Evolutionary conservation across 1,284 basidiomycete genomes (phyloP), one percentile per base, ranked within the genome.

Genomic region (Rhodotorula sp.): DNA sequence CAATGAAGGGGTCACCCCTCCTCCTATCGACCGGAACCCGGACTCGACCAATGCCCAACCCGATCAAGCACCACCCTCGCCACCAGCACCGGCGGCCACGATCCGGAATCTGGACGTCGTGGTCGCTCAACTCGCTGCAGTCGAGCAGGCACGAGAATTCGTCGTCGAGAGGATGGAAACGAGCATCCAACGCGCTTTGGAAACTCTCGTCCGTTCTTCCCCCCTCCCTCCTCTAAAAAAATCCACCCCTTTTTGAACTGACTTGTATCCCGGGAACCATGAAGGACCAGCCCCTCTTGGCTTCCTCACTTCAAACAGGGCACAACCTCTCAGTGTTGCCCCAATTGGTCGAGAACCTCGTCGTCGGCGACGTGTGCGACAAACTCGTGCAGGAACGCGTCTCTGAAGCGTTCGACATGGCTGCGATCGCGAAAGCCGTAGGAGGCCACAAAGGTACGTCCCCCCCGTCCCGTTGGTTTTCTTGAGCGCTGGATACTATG

Each of bases 231-330:
- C 29, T 33, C 64, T 59, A 46, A 20, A 8, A 18, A 37, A 7
- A 12, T 37, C 44, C 26, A 69, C 53, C 48, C 56, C 22, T 24
- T 62, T 26, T 37, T 51, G 30, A 30, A 20, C 30, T 61, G 24
- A 58, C 57, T 63, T 37, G 65, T 45, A 33, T 6, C 30, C 18
- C 49, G 30, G 24, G 22, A 33, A 14, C 65, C 29, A n/a, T n/a
- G n/a, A n/a, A n/a, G 91, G 91, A 96, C 77, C 92, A 92, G 80
- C 87, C 92, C 2, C 82, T 95, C 33, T 85, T 99, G 1, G 91
- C 92, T 0, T 92, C 91, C 4, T 91, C 93, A 0, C 85, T 98
- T 14, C 95, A 98, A 83, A 96, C 93, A 0, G 93, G 95, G 4
- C 91, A 93, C 81, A 97, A 97, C 79, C 86, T 99, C 12, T 85